Conservation (phyloP, 2,329 filamentous ascomycete genomes). For the Colletotrichum sp. region DNA sequence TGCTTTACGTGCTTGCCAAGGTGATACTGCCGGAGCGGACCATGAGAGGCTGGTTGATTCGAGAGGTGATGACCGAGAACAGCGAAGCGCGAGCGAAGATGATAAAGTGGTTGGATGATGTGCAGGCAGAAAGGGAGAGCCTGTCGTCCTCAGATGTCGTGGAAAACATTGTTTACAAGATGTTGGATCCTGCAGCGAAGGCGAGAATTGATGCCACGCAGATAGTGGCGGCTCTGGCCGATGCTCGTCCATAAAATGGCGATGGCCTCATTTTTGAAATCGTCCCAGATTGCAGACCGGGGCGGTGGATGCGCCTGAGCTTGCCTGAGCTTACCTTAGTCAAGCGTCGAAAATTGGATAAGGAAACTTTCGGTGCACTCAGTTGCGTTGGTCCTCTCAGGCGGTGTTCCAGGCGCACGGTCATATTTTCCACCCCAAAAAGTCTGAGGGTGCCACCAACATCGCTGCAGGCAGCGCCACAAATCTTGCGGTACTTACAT, state of each 20-base stretch:
- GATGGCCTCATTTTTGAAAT: neutral
- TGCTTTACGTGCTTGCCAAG: constrained; percentile 15
- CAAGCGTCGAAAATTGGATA: no score
- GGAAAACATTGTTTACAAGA: neutral
- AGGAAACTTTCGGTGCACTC: no score
- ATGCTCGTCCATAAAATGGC: neutral
- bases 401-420: no score
- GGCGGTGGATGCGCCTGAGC: neutral
- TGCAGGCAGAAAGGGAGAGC: neutral
- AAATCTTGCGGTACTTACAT: no score
- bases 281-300: no score
- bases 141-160: neutral
- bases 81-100: neutral
- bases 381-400: no score
- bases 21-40: neutral
- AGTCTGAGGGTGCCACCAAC: no score
- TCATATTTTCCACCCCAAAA: no score
- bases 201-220: neutral
- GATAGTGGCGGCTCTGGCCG: neutral
- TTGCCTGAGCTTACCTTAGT: no score
- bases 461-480: no score
- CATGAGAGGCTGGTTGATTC: neutral
- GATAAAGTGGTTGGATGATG: neutral
- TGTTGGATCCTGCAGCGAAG: neutral
- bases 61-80: neutral